Evolutionary conservation across 768 basidiomycete genomes (phyloP).

Genomic region (Leucocoprinus birnbaumii): DNA sequence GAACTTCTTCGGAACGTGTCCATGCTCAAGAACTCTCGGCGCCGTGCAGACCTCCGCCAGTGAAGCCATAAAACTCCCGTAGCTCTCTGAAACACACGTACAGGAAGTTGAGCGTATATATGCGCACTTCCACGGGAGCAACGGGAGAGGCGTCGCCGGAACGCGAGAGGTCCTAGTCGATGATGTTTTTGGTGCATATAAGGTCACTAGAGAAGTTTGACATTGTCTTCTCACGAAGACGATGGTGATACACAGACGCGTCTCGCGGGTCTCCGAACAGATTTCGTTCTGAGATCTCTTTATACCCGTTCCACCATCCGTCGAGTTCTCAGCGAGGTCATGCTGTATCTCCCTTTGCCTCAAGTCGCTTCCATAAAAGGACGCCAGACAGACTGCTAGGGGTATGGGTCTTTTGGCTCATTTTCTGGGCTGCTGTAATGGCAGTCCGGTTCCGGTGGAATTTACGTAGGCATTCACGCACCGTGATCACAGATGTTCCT

Average conservation of each 20-base stretch:
- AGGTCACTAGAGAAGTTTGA: constrained; percentile 6
- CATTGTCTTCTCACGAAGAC: neutral
- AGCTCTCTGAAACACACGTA: neutral
- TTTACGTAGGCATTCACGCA: constrained; percentile 9
- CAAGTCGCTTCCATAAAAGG: neutral
- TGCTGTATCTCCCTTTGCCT: neutral
- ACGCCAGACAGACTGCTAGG: constrained; percentile 2
- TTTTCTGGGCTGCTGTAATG: neutral
- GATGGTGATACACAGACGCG: constrained; percentile 2
- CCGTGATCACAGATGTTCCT: constrained; percentile 1
- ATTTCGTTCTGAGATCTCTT: neutral
- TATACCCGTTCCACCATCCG: constrained; percentile 8
- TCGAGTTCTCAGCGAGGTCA: constrained; percentile 1
- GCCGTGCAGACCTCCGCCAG: constrained; percentile 10
- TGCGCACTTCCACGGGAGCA: constrained; percentile 3
- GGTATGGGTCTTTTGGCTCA: constrained; percentile 7
- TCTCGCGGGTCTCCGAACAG: constrained; percentile 3
- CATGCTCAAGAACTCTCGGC: neutral
- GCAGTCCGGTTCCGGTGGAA: constrained; percentile 2
- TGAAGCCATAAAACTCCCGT: constrained; percentile 4
- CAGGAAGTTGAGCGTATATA: neutral
- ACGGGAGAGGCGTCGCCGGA: constrained; percentile 5
- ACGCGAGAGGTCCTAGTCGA: constrained; percentile 9
- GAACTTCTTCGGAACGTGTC: constrained; percentile 10
- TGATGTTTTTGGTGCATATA: constrained; percentile 1